Conservation (phyloP, 805 yeast genomes). For the Metschnikowia lochheadii region DNA sequence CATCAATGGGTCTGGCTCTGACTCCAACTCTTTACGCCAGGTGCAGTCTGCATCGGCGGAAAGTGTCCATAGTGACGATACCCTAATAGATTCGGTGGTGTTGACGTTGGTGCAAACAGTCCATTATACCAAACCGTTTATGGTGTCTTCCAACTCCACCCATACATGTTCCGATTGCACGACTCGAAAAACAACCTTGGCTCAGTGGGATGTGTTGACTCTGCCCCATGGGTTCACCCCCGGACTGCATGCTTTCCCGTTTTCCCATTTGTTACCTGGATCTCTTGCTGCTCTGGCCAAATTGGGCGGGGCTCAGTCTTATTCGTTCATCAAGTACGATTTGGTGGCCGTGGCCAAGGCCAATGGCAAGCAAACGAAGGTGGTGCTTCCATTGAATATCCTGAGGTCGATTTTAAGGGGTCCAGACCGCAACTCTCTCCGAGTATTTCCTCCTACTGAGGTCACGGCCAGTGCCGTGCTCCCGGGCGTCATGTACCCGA, state of each 20-base stretch:
- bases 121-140: slow-evolving; percentile 61
- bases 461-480: slow-evolving; percentile 81
- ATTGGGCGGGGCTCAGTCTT: slow-evolving; percentile 50
- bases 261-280: slow-evolving; percentile 86
- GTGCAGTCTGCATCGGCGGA: slow-evolving; percentile 2
- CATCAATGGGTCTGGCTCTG: neutral
- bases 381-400: slow-evolving; percentile 64
- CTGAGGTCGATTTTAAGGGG: slow-evolving; percentile 76
- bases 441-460: slow-evolving; percentile 95
- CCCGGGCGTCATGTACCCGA: slow-evolving; percentile 87
- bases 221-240: slow-evolving; percentile 52
- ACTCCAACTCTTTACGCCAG: neutral
- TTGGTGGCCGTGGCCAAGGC: slow-evolving; percentile 55
- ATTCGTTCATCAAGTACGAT: slow-evolving; percentile 63
- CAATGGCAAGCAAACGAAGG: slow-evolving; percentile 23
- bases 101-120: slow-evolving; percentile 71
- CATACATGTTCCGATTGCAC: slow-evolving; percentile 58
- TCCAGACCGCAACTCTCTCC: slow-evolving; percentile 77
- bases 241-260: slow-evolving; percentile 86
- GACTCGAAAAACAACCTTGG: slow-evolving; percentile 54
- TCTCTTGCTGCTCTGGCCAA: slow-evolving; percentile 74
- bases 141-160: slow-evolving; percentile 47
- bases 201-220: slow-evolving; percentile 82
- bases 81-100: slow-evolving; percentile 48
- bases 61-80: neutral